A percentile compares a stretch with the other conserved stretches of the same genome.
phyloP scores from a whole-genome alignment of 2,329 filamentous ascomycete genomes.

The Leptosphaerulina australis region DNA sequence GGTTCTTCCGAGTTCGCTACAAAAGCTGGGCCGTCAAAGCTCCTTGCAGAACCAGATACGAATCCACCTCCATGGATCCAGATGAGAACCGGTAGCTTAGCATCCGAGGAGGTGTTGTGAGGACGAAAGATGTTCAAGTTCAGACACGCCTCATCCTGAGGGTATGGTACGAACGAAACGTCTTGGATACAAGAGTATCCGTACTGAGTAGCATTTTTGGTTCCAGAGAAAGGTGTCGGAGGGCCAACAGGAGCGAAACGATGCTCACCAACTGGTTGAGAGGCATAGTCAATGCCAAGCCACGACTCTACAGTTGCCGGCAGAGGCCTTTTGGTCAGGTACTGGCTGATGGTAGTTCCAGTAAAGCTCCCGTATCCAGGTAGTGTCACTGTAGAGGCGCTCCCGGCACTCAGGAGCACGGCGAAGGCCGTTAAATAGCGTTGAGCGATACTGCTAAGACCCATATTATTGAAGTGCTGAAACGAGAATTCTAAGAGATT shows the following conservation, averaged over 20 bases:
- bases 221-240: constrained; percentile 48
- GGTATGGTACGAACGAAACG: constrained; percentile 40
- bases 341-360: constrained; percentile 46
- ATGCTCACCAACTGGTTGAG: constrained; percentile 43
- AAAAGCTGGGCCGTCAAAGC: constrained; percentile 36
- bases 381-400: constrained; percentile 29
- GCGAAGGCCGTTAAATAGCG: constrained; percentile 14
- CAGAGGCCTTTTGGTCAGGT: constrained; percentile 45
- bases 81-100: constrained; percentile 36
- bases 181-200: constrained; percentile 53
- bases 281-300: constrained; percentile 56
- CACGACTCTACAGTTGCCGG: constrained; percentile 52
- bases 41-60: constrained; percentile 30
- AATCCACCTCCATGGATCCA: constrained; percentile 41
- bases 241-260: constrained; percentile 50
- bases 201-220: constrained; percentile 47
- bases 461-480: constrained; percentile 9
- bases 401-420: constrained; percentile 1
- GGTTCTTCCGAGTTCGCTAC: constrained; percentile 32
- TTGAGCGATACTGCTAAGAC: constrained; percentile 4
- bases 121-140: constrained; percentile 38
- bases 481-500: neutral
- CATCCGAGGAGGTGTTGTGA: constrained; percentile 18
- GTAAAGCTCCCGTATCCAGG: constrained; percentile 49
- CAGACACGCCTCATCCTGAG: constrained; percentile 32